These are phyloP conservation scores for Stagonosporopsis vannaccii DNA, from an alignment of 2,329 filamentous ascomycete species.

Conservation along the genomic window DNA sequence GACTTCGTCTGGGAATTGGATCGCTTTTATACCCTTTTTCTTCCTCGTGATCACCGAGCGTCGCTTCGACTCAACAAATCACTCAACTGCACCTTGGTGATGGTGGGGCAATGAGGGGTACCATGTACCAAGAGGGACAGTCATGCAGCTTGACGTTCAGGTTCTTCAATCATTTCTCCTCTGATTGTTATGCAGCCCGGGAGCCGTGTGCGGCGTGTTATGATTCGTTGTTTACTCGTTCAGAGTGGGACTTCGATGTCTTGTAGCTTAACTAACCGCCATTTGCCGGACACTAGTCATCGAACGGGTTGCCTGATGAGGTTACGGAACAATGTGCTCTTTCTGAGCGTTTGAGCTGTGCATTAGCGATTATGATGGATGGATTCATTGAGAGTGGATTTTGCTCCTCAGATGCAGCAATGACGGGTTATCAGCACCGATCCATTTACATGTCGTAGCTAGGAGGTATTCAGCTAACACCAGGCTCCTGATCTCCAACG, in stretches of 20 bases:
- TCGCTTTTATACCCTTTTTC: constrained; percentile 5
- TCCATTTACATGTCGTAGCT: not conserved
- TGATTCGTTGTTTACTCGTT: not conserved
- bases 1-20: not conserved
- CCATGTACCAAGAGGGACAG: constrained; percentile 1
- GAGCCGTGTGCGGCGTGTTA: not conserved
- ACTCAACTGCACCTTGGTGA: constrained; percentile 9
- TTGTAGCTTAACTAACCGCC: constrained; percentile 7
- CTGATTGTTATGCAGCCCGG: not conserved
- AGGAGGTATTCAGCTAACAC: not conserved
- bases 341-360: not conserved
- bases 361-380: not conserved
- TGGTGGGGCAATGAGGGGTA: constrained; percentile 18
- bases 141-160: constrained; percentile 5
- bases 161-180: not conserved
- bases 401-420: not conserved
- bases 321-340: not conserved
- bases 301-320: not conserved
- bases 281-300: constrained; percentile 7
- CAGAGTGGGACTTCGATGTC: constrained; percentile 3
- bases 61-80: constrained; percentile 7
- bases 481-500: not conserved
- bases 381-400: too few species aligned
- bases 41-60: not conserved
- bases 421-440: not conserved